phyloP scores from a whole-genome alignment of 2,329 filamentous ascomycete species.

The Epichloe coenophiala region DNA sequence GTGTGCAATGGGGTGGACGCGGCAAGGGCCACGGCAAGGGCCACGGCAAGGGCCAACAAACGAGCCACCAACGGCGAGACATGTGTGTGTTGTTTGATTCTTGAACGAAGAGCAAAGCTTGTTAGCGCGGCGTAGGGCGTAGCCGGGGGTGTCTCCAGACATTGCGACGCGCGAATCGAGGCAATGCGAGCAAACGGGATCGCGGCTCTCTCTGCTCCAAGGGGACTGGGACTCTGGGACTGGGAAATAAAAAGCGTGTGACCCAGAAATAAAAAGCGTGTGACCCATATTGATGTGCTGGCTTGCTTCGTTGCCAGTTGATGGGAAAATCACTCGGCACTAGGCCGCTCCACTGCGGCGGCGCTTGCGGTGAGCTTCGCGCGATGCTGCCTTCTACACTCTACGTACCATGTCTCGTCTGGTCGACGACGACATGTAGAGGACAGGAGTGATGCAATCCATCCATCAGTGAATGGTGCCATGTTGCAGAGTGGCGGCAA shows the following conservation, averaged over 20 bases:
- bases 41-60: constrained; percentile 7
- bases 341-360: constrained; percentile 49
- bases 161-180: constrained; percentile 21
- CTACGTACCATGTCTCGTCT: no score
- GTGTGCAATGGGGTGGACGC: no score
- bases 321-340: constrained; percentile 44
- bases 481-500: neutral
- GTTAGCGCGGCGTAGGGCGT: constrained; percentile 38
- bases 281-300: constrained; percentile 79
- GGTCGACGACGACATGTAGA: no score
- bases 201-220: no score
- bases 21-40: neutral
- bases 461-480: neutral
- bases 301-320: constrained; percentile 75
- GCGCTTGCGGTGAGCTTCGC: constrained; percentile 26
- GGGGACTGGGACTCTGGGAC: constrained; percentile 1
- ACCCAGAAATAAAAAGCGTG: constrained; percentile 40
- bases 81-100: constrained; percentile 41
- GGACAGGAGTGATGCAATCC: neutral
- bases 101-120: constrained; percentile 17
- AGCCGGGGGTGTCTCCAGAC: constrained; percentile 32
- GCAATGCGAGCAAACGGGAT: constrained; percentile 29
- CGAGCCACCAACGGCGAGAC: constrained; percentile 40
- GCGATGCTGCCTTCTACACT: neutral
- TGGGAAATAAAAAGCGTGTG: constrained; percentile 29